Base-by-base conservation (phyloP, 768 basidiomycete species). In the Termitomyces heimii region DNA sequence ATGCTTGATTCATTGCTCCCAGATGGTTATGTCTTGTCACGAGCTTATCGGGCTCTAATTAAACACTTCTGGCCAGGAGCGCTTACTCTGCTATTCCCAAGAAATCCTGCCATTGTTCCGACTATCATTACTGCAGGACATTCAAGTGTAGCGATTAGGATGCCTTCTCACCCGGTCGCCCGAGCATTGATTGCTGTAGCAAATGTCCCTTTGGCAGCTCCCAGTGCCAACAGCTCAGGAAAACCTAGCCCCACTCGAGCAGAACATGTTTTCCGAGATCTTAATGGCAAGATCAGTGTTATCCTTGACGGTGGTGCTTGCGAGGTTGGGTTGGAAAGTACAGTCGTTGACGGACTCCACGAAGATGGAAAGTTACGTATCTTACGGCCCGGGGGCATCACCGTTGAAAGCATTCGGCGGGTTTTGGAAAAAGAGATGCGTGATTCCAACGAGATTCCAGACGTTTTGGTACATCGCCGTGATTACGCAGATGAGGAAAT, bases 281-380 rank as follows among this genome's bases (percentile, higher is more conserved):
- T 98, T 31, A 73, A 78, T 34, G 88, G 85, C 53, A 91, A 86
- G 66, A 75, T 95, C 24, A 74, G 73, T 16, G 70, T 94, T 42
- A 89, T 99, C 43, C 73, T 99, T 6, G 96, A 98, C 65, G 97
- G 96, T n/a, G 96, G 95, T 0, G 67, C 84, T 3, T 97, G 95
- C 66, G 81, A 82, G 2, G 88, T 98, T 7, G 97, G 97, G 0
- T 70, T 99, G 58, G 97, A 99, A 73, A 95, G 93, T 68, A 98
- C 97, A 0, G 97, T 99, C 9, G 81, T 98, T 4, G 93, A 97
- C 69, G 96, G 91, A 8, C 73, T 97, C 35, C 80, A 86, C 26
- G 73, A 76, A 40, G 88, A 90, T 66, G 90, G 90, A 5, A 75
- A 81, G 43, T 71, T 98, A 39, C 85, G 94, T 53, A 77, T 99